These are phyloP conservation scores for Lachnellula subtilissima DNA, from an alignment of 2,329 filamentous ascomycete species.

Conservation along the genomic window DNA sequence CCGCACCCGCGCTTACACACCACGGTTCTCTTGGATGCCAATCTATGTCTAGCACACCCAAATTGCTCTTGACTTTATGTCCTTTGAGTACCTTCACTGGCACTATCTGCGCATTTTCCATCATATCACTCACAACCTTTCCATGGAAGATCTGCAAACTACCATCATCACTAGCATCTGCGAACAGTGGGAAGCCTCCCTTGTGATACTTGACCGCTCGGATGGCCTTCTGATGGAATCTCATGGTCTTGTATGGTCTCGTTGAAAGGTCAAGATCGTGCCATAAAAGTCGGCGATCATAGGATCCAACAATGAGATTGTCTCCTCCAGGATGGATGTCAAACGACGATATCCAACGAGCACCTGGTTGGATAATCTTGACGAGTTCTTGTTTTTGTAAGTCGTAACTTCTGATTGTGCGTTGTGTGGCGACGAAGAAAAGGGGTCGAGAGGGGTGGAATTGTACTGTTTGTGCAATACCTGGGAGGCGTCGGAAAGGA, in stretches of 20 bases:
- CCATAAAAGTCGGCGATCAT: conserved; percentile 91
- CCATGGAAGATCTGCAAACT: conserved; percentile 95
- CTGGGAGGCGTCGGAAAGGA: conserved; percentile 76
- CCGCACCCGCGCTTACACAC: conserved; percentile 89
- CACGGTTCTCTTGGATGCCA: conserved; percentile 96
- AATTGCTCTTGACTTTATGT: conserved; percentile 76
- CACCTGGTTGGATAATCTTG: conserved; percentile 89
- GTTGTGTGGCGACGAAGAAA: conserved; percentile 94
- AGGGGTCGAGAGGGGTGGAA: conserved; percentile 93
- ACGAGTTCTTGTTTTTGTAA: conserved; percentile 85
- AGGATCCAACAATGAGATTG: conserved; percentile 90
- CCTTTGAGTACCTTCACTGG: conserved; percentile 91
- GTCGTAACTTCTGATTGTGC: conserved; percentile 90
- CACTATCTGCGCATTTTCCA: conserved; percentile 95
- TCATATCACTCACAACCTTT: conserved; percentile 87
- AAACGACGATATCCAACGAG: conserved; percentile 90
- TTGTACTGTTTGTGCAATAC: conserved; percentile 77
- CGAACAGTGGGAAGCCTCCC: conserved; percentile 75
- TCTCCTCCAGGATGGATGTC: conserved; percentile 91
- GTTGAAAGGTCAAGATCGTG: conserved; percentile 91
- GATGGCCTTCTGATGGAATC: conserved; percentile 91
- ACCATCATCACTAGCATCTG: conserved; percentile 92
- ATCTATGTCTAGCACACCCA: conserved; percentile 89
- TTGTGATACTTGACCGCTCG: conserved; percentile 84
- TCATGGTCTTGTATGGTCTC: conserved; percentile 91